Base-by-base conservation (phyloP, 352 stramenopile species). In the Salisapilia sapeloensis region DNA sequence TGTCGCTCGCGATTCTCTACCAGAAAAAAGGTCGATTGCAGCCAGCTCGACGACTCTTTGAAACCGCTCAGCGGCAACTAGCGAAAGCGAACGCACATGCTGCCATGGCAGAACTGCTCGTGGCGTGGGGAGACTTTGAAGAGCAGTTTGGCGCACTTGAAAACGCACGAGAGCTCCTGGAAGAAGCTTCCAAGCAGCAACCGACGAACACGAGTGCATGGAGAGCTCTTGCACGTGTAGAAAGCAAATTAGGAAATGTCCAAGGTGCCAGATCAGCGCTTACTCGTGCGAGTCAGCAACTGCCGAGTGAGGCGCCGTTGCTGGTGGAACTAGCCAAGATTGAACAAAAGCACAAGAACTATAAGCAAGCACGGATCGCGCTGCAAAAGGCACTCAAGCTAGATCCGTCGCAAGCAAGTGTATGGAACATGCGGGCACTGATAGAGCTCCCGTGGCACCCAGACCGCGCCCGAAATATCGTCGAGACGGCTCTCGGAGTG, bases 391-490 rank as follows among this genome's bases (percentile, higher is more conserved):
- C 69, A n/a, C 53, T 91, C 4, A 61, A 71, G 38, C 40, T 91
- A 24, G 66, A 87, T 41, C 42, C 50, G 25, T 65, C 61, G 4
- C 51, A 66, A 20, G 69, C 69, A 2, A 53, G 65, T 12, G 52
- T 79, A 24, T 91, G 75, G 75, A 91, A 91, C 46, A 49, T 91
- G 46, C 69, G 75, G 2, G 75, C 75, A 3, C 28, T 87, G 27
- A 17, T 91, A 13, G 75, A 91, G 44, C 41, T 91, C 36, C 44
- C 56, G 16, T 14, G 75, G 14, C 51, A 87, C 34, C 48, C 69
- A 1, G 62, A 76, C 29, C 64, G 67, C 16, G 55, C 71, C 6
- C 71, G 67, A 35, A 76, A 50, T n/a, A 62, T 91, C 24, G 53
- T 91, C 22, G 71, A 91, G 37, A 79, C 42, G 33, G 75, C 75